A percentile compares a stretch with the other conserved stretches of the same genome.
Conservation (phyloP, 1,139 yeast species). For the Chernovozyma sophiae-reginae region DNA sequence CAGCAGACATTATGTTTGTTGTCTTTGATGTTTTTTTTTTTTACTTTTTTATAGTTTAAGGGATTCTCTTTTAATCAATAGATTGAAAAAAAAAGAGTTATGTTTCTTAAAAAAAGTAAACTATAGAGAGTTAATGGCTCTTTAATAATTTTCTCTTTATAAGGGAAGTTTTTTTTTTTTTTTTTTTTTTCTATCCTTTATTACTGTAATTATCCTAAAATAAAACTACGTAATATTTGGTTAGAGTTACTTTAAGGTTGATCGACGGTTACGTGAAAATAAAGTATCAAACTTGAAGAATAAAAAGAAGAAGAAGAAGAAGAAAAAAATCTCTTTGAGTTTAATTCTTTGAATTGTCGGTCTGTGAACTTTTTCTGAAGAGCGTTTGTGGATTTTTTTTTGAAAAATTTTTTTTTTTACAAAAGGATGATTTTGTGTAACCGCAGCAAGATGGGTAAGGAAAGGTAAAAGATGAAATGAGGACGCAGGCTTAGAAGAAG, state of each 20-base stretch:
- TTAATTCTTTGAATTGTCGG: background rate
- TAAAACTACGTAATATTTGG: constrained; percentile 2
- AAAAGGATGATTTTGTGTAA: constrained; percentile 1
- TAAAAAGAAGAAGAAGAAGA: constrained; percentile 4
- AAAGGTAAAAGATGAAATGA: too few species aligned
- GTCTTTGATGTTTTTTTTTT: constrained; percentile 11
- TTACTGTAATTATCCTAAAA: constrained; percentile 1
- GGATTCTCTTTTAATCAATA: background rate
- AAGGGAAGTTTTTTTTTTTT: constrained; percentile 4
- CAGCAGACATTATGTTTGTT: constrained; percentile 39
- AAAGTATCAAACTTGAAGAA: constrained; percentile 8
- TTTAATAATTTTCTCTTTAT: background rate
- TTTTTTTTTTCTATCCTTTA: constrained; percentile 6
- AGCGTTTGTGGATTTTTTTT: constrained; percentile 1
- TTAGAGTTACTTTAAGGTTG: constrained; percentile 3
- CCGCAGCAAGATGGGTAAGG: background rate
- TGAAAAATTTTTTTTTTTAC: constrained; percentile 4
- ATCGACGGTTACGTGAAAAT: constrained; percentile 1
- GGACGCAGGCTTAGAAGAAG: too few species aligned
- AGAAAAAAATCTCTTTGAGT: constrained; percentile 1
- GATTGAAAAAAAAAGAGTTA: background rate
- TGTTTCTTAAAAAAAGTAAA: background rate
- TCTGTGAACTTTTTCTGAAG: constrained; percentile 3
- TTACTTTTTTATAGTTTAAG: constrained; percentile 11
- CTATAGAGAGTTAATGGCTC: background rate